Percentiles rank a stretch among this genome's conserved stretches.
These are phyloP conservation scores for Septoria petroselini DNA, from an alignment of 2,329 filamentous ascomycete genomes.

Conservation along the genomic window DNA sequence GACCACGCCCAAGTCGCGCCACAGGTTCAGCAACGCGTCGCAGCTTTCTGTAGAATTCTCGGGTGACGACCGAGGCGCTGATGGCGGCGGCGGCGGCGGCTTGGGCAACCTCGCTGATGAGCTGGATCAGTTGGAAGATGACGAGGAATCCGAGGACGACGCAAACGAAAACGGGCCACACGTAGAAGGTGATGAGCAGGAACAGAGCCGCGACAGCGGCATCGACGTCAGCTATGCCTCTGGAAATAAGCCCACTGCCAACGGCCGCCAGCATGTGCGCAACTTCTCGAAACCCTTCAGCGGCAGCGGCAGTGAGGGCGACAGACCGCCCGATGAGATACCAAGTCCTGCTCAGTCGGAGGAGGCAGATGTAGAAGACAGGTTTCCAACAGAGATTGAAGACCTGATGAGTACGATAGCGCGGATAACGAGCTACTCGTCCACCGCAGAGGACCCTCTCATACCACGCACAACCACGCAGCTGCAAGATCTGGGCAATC, in stretches of 20 bases:
- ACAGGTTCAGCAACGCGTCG: slow-evolving; percentile 37
- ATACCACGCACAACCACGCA: slow-evolving; percentile 34
- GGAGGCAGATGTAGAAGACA: slow-evolving; percentile 21
- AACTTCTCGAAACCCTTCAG: slow-evolving; percentile 37
- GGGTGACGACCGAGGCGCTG: slow-evolving; percentile 37
- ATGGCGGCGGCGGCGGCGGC: slow-evolving; percentile 50
- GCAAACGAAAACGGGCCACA: slow-evolving; percentile 31
- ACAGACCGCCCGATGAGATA: slow-evolving; percentile 27
- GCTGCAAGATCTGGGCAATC: slow-evolving; percentile 38
- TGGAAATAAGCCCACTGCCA: slow-evolving; percentile 1
- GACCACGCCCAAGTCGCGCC: slow-evolving; percentile 42
- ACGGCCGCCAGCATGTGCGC: slow-evolving; percentile 20
- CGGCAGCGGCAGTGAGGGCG: slow-evolving; percentile 20
- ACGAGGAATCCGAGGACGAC: slow-evolving; percentile 51
- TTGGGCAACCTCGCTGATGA: slow-evolving; percentile 79
- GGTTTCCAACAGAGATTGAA: slow-evolving; percentile 46
- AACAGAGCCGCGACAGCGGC: slow-evolving; percentile 43
- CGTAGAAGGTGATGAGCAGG: slow-evolving; percentile 22
- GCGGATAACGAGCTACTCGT: slow-evolving; percentile 34
- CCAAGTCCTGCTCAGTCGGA: background rate
- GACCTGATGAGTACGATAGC: slow-evolving; percentile 37
- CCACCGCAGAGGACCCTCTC: slow-evolving; percentile 34
- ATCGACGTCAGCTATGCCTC: slow-evolving; percentile 40
- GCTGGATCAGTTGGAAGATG: slow-evolving; percentile 69
- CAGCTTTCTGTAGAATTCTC: slow-evolving; percentile 39